Base-by-base conservation (phyloP, 2,329 filamentous ascomycete species). In the Alternaria brassicae region DNA sequence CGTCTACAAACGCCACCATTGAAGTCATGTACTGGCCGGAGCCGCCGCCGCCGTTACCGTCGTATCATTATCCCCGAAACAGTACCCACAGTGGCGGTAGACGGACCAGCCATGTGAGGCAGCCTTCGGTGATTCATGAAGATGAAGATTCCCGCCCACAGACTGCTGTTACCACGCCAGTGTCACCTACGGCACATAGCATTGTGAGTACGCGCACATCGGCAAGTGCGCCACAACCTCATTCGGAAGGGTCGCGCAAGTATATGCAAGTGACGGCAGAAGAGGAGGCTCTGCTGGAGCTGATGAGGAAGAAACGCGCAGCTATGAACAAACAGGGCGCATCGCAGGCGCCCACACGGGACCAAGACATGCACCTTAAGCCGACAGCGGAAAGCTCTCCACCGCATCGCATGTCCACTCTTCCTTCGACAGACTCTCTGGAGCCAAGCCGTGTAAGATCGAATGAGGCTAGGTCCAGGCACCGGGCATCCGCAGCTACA, bases 221-320 rank as follows among this genome's bases (percentile, higher is more conserved):
- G 9, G 64, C 60, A 9, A 77, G 75, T 53, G 76, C 77, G 47
- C 72, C 76, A 8, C 73, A 76, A 39, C 65, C 74, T 7, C 66
- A 67, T 12, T 66, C 59, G 27, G 69, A 58, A 60, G 70, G 61
- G 66, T 61, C 67, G 25, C 75, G 71, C 37, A 79, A 78, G 57
- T 66, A 78, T 28, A 82, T 84, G 78, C 79, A 80, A 28, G 81
- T 84, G 15, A 82, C 81, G 1, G 76, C 81, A 53, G 82, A 84
- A 66, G 82, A 84, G 65, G 81, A 82, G 68, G 79, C 80, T 23
- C 66, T 84, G 13, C 62, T 84, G 34, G 81, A 83, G 54, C 72
- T 83, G 70, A 82, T 84, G 80, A 79, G 82, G 7, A 76, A 78
- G 56, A 83, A 83, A 65, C 77, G 81, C 42, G 80, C 81, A 10